Percentiles rank a stretch among this genome's conserved stretches.
Evolutionary conservation across 768 basidiomycete species (phyloP).

Genomic region (Chalciporus piperatus): DNA sequence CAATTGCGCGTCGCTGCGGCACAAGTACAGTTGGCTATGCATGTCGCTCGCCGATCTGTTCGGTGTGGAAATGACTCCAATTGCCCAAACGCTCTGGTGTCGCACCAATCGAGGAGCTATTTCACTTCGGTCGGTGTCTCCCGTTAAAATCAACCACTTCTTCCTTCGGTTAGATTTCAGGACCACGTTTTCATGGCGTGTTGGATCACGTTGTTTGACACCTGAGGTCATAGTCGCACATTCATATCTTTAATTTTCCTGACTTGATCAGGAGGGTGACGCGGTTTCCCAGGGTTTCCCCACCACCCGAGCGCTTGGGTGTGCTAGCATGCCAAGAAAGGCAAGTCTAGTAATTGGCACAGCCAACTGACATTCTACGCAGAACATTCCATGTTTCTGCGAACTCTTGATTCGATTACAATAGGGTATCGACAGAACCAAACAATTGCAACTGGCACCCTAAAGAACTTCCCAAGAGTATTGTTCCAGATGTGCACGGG

Average conservation of each 20-base stretch:
- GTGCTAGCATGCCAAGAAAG: constrained; percentile 6
- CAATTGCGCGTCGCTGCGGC: no score
- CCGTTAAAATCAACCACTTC: neutral
- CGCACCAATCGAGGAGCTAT: neutral
- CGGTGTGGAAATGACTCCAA: no score
- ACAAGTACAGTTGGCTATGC: no score
- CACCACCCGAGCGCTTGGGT: neutral
- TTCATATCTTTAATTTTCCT: neutral
- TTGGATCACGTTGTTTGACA: neutral
- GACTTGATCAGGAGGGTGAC: neutral
- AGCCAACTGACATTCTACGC: constrained; percentile 18
- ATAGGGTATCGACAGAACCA: constrained; percentile 21
- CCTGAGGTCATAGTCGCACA: neutral
- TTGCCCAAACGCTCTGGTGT: neutral
- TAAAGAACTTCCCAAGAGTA: constrained; percentile 1
- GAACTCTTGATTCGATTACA: constrained; percentile 7
- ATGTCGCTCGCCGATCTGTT: no score
- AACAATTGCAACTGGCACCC: constrained; percentile 13
- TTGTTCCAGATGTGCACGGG: constrained; percentile 1
- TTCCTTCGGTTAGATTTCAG: constrained; percentile 5
- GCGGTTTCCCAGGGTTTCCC: neutral
- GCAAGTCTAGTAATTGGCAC: constrained; percentile 19
- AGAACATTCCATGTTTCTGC: constrained; percentile 23
- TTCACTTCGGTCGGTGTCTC: constrained; percentile 6
- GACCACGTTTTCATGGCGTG: constrained; percentile 16